Evolutionary conservation across 768 basidiomycete genomes (phyloP), one percentile per base, ranked within the genome.

Genomic region (Rhodotorula sphaerocarpa): DNA sequence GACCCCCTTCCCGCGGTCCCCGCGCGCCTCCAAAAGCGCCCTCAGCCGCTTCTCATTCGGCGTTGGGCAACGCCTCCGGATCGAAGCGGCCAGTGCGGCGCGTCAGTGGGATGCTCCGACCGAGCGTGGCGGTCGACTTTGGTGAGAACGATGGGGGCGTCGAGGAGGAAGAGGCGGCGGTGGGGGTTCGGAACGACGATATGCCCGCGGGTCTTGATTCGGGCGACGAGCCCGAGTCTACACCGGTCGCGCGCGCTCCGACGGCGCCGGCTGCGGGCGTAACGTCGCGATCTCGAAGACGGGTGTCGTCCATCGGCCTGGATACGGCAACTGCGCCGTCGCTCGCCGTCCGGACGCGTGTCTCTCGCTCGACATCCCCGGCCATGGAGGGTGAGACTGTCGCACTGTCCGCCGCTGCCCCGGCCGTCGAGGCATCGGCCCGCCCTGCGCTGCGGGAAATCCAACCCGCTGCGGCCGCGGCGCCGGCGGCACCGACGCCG

Each of bases 21-120:
- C 50, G 50, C 10, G 28, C 39, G 15, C 57, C 57, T 20, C 57
- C 57, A 15, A 58, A 58, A 58, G 57, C 57, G 4, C 57, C 48
- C 30, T 58, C 57, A 18, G 48, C 57, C 30, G 9, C 48, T 4
- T 58, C 57, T 7, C 57, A 58, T 48, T 14, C 50, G 25, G 7
- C 53, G 11, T 28, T 43, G 21, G 27, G 30, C 15, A 10, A 27
- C 0, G 23, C 41, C 1, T 4, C 25, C 11, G 10, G 25, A 0
- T 4, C 20, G 41, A 9, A 20, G 3, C 43, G 51, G 1, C 46
- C 63, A 1, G 41, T 28, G 5, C 39, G 62, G 2, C 44, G 62
- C 18, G 43, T 57, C 2, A 45, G 48, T 9, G 62, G 62, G 7
- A 43, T 57, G 41, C 21, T 57, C 2, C 14, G 56, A 1, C 58